These are phyloP conservation scores for Orbilia javanica DNA, from an alignment of 2,329 filamentous ascomycete genomes.

Conservation along the genomic window DNA sequence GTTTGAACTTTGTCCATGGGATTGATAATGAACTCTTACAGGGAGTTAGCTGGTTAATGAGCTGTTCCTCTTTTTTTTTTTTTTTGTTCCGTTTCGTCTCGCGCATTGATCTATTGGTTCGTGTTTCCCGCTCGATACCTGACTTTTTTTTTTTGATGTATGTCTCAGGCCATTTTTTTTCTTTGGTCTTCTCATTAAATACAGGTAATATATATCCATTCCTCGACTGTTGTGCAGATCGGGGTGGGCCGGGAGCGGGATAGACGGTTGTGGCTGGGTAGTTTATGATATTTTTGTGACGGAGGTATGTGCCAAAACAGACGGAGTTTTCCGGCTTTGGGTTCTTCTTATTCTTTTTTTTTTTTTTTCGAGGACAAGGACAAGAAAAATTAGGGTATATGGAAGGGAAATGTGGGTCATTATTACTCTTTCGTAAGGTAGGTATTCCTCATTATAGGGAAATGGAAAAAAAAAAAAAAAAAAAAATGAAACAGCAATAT, in stretches of 20 bases:
- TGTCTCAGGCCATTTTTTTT: constrained; percentile 40
- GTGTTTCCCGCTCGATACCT: background rate
- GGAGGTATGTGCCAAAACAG: background rate
- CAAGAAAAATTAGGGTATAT: background rate
- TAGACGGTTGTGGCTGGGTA: constrained; percentile 42
- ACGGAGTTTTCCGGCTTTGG: constrained; percentile 12
- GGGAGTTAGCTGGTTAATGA: background rate
- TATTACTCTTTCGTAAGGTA: background rate
- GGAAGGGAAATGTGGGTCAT: background rate
- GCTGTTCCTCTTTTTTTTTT: background rate
- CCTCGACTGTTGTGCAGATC: constrained; percentile 15
- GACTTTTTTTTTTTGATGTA: constrained; percentile 1
- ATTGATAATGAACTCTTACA: constrained; percentile 14
- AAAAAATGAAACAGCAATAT: too few species aligned
- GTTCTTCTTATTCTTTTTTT: too few species aligned
- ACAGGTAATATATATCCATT: background rate
- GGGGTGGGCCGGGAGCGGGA: constrained; percentile 44
- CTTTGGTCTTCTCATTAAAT: constrained; percentile 17
- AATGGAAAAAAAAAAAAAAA: background rate
- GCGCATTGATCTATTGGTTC: background rate
- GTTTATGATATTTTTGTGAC: constrained; percentile 12
- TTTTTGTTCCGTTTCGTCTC: too few species aligned
- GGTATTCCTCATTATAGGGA: background rate
- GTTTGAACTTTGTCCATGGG: constrained; percentile 20
- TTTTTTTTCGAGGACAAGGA: too few species aligned